These are phyloP conservation scores for Botrytis fabae DNA, from an alignment of 2,329 filamentous ascomycete genomes.

Conservation along the genomic window DNA sequence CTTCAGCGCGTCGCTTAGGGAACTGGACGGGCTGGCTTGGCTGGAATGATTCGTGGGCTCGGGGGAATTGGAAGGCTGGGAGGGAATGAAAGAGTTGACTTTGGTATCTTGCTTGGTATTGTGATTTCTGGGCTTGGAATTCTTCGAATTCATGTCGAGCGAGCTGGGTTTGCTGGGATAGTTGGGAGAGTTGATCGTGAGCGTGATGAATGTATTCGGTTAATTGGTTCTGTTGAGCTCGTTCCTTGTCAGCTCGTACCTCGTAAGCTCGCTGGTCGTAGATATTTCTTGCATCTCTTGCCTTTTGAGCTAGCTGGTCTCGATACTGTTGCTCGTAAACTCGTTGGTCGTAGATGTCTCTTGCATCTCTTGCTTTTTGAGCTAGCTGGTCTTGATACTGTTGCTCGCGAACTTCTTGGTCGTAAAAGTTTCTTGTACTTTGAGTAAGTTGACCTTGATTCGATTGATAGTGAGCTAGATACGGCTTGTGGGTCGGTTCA, in stretches of 20 bases:
- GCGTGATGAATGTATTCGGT: background rate
- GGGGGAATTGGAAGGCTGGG: background rate
- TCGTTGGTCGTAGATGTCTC: background rate
- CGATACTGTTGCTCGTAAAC: background rate
- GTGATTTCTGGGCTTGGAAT: background rate
- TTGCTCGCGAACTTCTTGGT: background rate
- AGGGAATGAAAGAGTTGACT: background rate
- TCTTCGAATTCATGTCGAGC: rapidly evolving
- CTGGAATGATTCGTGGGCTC: background rate
- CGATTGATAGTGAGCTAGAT: too few relatives aligned
- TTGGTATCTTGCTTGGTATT: background rate
- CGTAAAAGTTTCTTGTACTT: too few relatives aligned
- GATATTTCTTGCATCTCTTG: background rate
- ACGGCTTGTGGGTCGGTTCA: too few relatives aligned
- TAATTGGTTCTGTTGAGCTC: background rate
- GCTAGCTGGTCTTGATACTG: background rate
- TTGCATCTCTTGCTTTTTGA: background rate
- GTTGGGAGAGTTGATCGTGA: background rate
- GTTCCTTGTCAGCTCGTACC: too few relatives aligned
- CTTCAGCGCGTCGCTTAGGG: background rate
- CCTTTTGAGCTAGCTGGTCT: background rate
- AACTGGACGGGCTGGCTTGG: rapidly evolving
- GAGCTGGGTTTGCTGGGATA: background rate
- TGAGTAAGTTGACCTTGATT: too few relatives aligned
- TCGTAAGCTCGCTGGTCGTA: background rate